phyloP scores from a whole-genome alignment of 805 yeast genomes.

The Ogataea sp. region DNA sequence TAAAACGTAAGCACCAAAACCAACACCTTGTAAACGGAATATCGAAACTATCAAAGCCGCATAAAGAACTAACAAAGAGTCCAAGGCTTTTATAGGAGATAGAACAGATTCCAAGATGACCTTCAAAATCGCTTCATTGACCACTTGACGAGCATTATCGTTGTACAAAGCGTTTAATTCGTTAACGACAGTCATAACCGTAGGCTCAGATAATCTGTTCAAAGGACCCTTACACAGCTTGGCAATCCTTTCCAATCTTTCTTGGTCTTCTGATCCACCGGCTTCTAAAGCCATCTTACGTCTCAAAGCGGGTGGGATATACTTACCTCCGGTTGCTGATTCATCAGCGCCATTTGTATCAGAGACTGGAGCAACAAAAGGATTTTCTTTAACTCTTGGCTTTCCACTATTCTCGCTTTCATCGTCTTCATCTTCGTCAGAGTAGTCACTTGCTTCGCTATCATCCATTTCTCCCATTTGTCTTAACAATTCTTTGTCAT shows the following conservation, averaged over 20 bases:
- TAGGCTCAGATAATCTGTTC: slow-evolving; percentile 86
- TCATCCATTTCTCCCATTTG: slow-evolving; percentile 24
- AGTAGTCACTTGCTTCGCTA: slow-evolving; percentile 6
- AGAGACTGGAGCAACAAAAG: slow-evolving; percentile 58
- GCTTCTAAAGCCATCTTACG: slow-evolving; percentile 34
- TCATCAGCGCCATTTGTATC: neutral
- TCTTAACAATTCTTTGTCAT: slow-evolving; percentile 19
- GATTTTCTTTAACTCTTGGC: slow-evolving; percentile 51
- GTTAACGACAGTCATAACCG: slow-evolving; percentile 58
- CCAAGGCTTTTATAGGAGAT: slow-evolving; percentile 60
- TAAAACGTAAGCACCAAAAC: slow-evolving; percentile 80
- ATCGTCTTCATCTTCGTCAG: slow-evolving; percentile 11
- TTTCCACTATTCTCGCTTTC: slow-evolving; percentile 17
- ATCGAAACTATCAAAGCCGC: slow-evolving; percentile 71
- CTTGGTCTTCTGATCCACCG: slow-evolving; percentile 26
- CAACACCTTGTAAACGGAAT: slow-evolving; percentile 74
- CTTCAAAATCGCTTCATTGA: slow-evolving; percentile 59
- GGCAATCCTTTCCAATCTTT: slow-evolving; percentile 40
- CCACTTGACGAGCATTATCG: slow-evolving; percentile 69
- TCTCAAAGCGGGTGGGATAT: slow-evolving; percentile 85
- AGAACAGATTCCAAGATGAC: slow-evolving; percentile 58
- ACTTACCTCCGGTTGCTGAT: slow-evolving; percentile 31
- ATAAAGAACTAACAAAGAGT: slow-evolving; percentile 71
- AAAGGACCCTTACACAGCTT: slow-evolving; percentile 73
- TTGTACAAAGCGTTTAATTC: slow-evolving; percentile 59